A percentile compares a stretch with the other conserved stretches of the same genome.
Evolutionary conservation across 495 filamentous ascomycete genomes (phyloP).

Genomic region (Entonaema liquescens): DNA sequence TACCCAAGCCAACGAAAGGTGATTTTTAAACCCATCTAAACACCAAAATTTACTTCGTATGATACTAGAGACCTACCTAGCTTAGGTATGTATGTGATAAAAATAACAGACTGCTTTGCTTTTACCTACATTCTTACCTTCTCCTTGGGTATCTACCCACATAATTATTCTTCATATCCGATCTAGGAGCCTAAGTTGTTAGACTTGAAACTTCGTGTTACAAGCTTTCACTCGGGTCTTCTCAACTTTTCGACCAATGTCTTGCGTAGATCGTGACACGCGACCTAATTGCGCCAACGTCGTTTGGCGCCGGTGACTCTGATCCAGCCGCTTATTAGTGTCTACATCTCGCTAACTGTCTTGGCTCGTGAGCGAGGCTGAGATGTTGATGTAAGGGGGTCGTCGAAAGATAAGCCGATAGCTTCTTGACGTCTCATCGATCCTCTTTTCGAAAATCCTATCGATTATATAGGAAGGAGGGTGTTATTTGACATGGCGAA

Average conservation of each 20-base stretch:
- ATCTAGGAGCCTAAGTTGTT: not conserved
- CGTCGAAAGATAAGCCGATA: not conserved
- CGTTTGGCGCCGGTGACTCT: slow-evolving; percentile 14
- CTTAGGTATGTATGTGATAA: slow-evolving; percentile 15
- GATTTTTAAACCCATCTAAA: slow-evolving; percentile 5
- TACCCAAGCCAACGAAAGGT: too few species aligned
- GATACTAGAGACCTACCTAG: not conserved
- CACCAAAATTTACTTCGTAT: not conserved
- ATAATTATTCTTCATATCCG: slow-evolving; percentile 2
- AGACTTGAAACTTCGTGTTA: slow-evolving; percentile 5
- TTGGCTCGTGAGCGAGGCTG: slow-evolving; percentile 6
- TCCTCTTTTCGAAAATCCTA: slow-evolving; percentile 4
- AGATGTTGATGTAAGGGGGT: not conserved
- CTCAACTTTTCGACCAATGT: slow-evolving; percentile 12
- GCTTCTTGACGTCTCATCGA: not conserved
- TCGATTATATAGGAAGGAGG: not conserved
- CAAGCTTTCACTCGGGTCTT: slow-evolving; percentile 5
- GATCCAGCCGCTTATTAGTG: slow-evolving; percentile 10
- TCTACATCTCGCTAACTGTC: slow-evolving; percentile 8
- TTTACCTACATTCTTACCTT: not conserved
- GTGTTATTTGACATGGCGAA: not conserved
- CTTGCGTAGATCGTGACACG: slow-evolving; percentile 23
- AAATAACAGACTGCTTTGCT: slow-evolving; percentile 5
- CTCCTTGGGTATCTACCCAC: slow-evolving; percentile 2
- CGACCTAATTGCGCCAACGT: slow-evolving; percentile 21